Evolutionary conservation across 371 early-diverging fungal species (phyloP).

Genomic region (Mucor saturninus): DNA sequence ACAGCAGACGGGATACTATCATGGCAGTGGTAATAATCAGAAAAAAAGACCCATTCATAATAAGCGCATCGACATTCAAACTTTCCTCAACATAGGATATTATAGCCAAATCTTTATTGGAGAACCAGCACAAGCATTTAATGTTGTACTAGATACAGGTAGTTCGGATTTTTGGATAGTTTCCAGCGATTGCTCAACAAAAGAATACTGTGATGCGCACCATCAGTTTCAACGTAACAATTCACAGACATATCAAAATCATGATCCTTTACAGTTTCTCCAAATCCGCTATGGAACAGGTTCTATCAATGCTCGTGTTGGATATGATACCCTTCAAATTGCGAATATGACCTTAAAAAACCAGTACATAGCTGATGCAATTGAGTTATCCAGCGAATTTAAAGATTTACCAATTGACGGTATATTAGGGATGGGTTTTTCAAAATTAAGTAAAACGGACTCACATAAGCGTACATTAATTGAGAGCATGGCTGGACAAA

Average conservation of each 20-base stretch:
- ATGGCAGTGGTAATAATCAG: constrained; percentile 44
- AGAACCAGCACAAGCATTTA: constrained; percentile 66
- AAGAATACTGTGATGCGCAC: constrained; percentile 43
- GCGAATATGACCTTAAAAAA: constrained; percentile 40
- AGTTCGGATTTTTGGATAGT: constrained; percentile 86
- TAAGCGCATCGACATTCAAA: too few species aligned
- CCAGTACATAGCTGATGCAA: constrained; percentile 61
- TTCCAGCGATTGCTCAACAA: constrained; percentile 81
- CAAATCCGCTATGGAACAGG: constrained; percentile 74
- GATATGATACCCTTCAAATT: constrained; percentile 54
- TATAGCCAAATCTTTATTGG: constrained; percentile 63
- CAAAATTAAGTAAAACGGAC: constrained; percentile 54
- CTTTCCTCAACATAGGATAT: constrained; percentile 42
- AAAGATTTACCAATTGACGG: constrained; percentile 66
- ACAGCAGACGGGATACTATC: constrained; percentile 39
- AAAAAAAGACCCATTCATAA: background rate
- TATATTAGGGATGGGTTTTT: constrained; percentile 71
- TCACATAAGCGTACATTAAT: constrained; percentile 59
- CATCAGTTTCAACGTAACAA: constrained; percentile 13
- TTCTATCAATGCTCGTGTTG: constrained; percentile 51
- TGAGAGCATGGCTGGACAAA: constrained; percentile 68
- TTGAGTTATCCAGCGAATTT: constrained; percentile 61
- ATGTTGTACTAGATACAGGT: constrained; percentile 78
- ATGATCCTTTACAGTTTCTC: constrained; percentile 16
- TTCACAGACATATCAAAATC: constrained; percentile 21